Percentiles rank a stretch among this genome's conserved stretches.
phyloP scores from a whole-genome alignment of 805 yeast species.

The Candida cerambycidarum region DNA sequence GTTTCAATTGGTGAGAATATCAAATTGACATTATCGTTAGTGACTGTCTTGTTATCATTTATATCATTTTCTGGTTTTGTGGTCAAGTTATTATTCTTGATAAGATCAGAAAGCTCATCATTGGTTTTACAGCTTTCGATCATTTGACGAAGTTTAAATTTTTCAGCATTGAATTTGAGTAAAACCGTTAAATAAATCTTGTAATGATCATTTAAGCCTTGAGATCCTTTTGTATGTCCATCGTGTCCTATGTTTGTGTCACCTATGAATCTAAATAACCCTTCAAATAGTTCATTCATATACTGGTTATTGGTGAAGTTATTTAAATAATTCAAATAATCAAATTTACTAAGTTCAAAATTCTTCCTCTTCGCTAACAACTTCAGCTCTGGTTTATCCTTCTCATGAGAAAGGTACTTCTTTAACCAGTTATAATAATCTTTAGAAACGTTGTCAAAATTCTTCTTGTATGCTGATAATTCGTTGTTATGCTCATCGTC shows the following conservation, averaged over 20 bases:
- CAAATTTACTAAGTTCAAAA: slow-evolving; percentile 46
- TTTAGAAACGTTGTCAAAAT: slow-evolving; percentile 40
- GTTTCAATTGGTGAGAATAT: slow-evolving; percentile 21
- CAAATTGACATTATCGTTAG: slow-evolving; percentile 28
- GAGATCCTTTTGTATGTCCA: too few species aligned
- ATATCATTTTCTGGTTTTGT: slow-evolving; percentile 10
- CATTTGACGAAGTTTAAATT: slow-evolving; percentile 39
- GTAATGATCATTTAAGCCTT: slow-evolving; percentile 20
- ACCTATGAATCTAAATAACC: slow-evolving; percentile 32
- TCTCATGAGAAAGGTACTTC: slow-evolving; percentile 43
- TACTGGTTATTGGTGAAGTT: slow-evolving; percentile 40
- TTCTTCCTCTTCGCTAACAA: slow-evolving; percentile 32
- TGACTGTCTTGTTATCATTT: slow-evolving; percentile 20
- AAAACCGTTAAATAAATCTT: slow-evolving; percentile 33
- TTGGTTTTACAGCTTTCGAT: slow-evolving; percentile 40
- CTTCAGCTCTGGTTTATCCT: slow-evolving; percentile 43
- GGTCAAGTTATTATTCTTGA: slow-evolving; percentile 27
- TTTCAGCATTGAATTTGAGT: slow-evolving; percentile 42
- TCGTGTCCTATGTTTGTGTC: neutral
- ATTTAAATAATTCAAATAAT: slow-evolving; percentile 44
- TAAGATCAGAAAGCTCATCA: slow-evolving; percentile 37
- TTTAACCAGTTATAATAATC: slow-evolving; percentile 46
- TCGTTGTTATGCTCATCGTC: slow-evolving; percentile 23
- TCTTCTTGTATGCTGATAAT: slow-evolving; percentile 25
- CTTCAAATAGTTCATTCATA: slow-evolving; percentile 36